Conservation (phyloP, 2,329 filamentous ascomycete species). For the Cryphonectria parasitica region DNA sequence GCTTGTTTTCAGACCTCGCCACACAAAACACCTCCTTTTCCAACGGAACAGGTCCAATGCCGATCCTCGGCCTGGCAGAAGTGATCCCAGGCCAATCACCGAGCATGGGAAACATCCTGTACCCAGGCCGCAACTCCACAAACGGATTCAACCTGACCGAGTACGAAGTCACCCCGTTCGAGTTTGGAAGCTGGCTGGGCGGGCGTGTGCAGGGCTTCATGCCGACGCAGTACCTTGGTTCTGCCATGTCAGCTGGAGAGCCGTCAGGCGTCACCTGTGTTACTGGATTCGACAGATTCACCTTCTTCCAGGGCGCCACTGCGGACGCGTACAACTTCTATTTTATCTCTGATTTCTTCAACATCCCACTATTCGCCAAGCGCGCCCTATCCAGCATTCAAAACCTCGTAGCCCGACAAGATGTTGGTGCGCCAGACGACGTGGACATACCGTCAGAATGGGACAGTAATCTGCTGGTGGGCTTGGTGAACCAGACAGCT, state of each 20-base stretch:
- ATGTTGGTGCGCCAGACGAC: background rate
- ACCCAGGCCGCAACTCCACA: slow-evolving; percentile 35
- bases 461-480: background rate
- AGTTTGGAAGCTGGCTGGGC: slow-evolving; percentile 40
- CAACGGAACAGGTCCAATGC: slow-evolving; percentile 33
- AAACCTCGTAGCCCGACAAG: background rate
- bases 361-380: slow-evolving; percentile 28
- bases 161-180: slow-evolving; percentile 40
- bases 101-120: slow-evolving; percentile 36
- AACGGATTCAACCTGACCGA: slow-evolving; percentile 38
- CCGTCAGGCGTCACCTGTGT: slow-evolving; percentile 36
- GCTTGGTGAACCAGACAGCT: slow-evolving; percentile 34
- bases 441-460: background rate
- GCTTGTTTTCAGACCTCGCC: slow-evolving; percentile 37
- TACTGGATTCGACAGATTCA: slow-evolving; percentile 38
- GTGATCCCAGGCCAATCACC: slow-evolving; percentile 37
- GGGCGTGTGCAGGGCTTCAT: slow-evolving; percentile 38
- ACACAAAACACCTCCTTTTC: slow-evolving; percentile 37
- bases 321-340: slow-evolving; percentile 36
- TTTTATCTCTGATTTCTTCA: slow-evolving; percentile 36
- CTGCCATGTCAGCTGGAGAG: slow-evolving; percentile 35
- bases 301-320: slow-evolving; percentile 39
- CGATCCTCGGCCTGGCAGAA: slow-evolving; percentile 36
- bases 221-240: slow-evolving; percentile 37
- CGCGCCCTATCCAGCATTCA: background rate